These are phyloP conservation scores for Laetiporus sulphureus DNA, from an alignment of 1,284 basidiomycete species.

Conservation along the genomic window DNA sequence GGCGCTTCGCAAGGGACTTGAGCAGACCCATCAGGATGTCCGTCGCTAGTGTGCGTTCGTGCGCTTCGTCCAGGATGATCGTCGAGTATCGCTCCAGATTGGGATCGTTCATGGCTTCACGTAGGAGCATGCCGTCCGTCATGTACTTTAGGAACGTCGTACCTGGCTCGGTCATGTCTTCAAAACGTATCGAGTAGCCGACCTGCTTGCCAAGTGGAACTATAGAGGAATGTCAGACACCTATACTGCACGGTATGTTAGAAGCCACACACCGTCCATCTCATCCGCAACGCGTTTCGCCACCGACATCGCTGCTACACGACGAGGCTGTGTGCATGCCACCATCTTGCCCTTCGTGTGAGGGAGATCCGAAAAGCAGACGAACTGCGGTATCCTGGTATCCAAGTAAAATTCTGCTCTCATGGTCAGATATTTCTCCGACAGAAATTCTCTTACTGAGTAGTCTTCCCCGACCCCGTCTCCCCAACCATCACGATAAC, in stretches of 20 bases:
- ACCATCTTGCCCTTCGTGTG: conserved; percentile 87
- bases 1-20: conserved; percentile 70
- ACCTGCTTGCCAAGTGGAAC: conserved; percentile 91
- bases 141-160: conserved; percentile 97
- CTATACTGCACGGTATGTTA: not conserved
- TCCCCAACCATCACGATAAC: conserved; percentile 97
- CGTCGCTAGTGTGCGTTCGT: conserved; percentile 96
- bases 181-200: conserved; percentile 98
- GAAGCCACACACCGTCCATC: conserved; percentile 75
- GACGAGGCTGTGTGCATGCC: conserved; percentile 94
- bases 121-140: conserved; percentile 97
- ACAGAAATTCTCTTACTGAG: conserved; percentile 59
- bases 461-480: conserved; percentile 98
- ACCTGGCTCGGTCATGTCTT: conserved; percentile 91
- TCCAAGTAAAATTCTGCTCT: not conserved
- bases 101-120: conserved; percentile 97
- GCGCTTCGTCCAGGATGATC: conserved; percentile 97
- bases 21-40: conserved; percentile 97
- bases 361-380: conserved; percentile 89
- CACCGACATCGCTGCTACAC: conserved; percentile 97
- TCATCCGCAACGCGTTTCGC: conserved; percentile 98
- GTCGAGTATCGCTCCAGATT: conserved; percentile 88
- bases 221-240: conserved; percentile 21
- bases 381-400: conserved; percentile 84
- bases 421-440: conserved; percentile 6